Evolutionary conservation across 2,329 filamentous ascomycete species (phyloP), one percentile per base, ranked within the genome.

Genomic region (Sordariomycetes sp.): DNA sequence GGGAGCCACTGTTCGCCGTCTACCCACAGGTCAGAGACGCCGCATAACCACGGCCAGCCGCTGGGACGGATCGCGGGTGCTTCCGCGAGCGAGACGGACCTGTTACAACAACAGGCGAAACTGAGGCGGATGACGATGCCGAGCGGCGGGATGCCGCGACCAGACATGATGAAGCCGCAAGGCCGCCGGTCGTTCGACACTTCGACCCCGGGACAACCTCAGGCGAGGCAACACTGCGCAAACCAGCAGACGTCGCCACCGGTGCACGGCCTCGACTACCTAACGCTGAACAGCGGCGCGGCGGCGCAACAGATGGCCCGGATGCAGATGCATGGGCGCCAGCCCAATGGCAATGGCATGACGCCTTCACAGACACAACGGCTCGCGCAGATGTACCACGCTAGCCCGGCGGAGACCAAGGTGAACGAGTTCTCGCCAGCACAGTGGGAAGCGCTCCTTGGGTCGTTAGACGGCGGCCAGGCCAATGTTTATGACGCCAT

Each of bases 401-500:
- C 63, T 60, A 62, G 51, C 3, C 60, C 61, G 18, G 48, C 56
- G 6, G 54, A 46, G 3, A 62, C 55, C 43, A 75, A 78, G 64
- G 63, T 71, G 46, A 63, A 65, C 62, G 73, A 72, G 18, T 78
- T 86, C 14, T 84, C 84, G 1, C 74, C 85, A 10, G 77, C 83
- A 0, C 89, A 94, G 64, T 96, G 90, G 91, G 90, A 96, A 69
- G 83, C 86, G 1, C 78, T 96, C 0, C 78, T 96, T 1, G 86
- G 87, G 3, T 87, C 86, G 24, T 84, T 96, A 69, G 90, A 96
- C 64, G 85, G 85, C 40, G 89, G 89, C 0, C 81, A 87, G 62
- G 83, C 86, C 58, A 95, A 93, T 66, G 87, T 95, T n/a, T 94
- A 90, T 70, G 87, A 90, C 66, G 86, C 86, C 48, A 90, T 90